Evolutionary conservation across 1,284 basidiomycete genomes (phyloP).

Genomic region (Ceratobasidium sp.): DNA sequence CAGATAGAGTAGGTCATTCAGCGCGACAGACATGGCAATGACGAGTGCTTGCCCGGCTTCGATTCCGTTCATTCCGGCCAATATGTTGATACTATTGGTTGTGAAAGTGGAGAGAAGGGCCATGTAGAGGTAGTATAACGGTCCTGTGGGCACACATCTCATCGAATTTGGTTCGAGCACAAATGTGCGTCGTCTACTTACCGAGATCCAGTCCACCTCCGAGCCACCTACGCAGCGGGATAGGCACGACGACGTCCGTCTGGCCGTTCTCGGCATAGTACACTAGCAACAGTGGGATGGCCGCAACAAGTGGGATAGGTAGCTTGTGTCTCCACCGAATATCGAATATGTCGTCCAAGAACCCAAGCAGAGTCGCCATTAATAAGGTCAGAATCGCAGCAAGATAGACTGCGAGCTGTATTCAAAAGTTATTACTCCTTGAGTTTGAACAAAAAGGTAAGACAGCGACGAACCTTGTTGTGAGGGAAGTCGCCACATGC

Average conservation of each 20-base stretch:
- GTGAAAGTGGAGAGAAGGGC: conserved; percentile 94
- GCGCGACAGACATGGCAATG: conserved; percentile 88
- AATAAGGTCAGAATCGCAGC: conserved; percentile 91
- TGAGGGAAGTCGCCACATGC: conserved; percentile 82
- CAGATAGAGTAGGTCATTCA: conserved; percentile 94
- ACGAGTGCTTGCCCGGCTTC: conserved; percentile 94
- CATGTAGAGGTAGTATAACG: conserved; percentile 97
- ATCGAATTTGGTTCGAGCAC: not conserved
- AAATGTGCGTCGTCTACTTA: conserved; percentile 55
- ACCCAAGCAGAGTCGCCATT: conserved; percentile 93
- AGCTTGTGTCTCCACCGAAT: conserved; percentile 99
- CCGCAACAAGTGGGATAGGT: conserved; percentile 95
- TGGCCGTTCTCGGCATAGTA: conserved; percentile 95
- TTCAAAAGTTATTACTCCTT: not conserved
- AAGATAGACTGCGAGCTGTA: conserved; percentile 88
- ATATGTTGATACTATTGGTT: conserved; percentile 98
- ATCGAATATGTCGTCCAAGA: conserved; percentile 98
- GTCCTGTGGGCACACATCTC: conserved; percentile 64
- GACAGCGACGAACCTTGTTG: conserved; percentile 70
- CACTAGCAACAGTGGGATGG: conserved; percentile 93
- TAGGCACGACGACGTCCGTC: conserved; percentile 93
- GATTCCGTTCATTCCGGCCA: conserved; percentile 97
- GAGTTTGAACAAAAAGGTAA: conserved; percentile 28
- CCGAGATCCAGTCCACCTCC: conserved; percentile 89
- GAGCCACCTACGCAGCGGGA: conserved; percentile 76